A percentile compares a stretch with the other conserved stretches of the same genome.
Conservation (phyloP, 352 stramenopile genomes). For the Pythium brassicae region DNA sequence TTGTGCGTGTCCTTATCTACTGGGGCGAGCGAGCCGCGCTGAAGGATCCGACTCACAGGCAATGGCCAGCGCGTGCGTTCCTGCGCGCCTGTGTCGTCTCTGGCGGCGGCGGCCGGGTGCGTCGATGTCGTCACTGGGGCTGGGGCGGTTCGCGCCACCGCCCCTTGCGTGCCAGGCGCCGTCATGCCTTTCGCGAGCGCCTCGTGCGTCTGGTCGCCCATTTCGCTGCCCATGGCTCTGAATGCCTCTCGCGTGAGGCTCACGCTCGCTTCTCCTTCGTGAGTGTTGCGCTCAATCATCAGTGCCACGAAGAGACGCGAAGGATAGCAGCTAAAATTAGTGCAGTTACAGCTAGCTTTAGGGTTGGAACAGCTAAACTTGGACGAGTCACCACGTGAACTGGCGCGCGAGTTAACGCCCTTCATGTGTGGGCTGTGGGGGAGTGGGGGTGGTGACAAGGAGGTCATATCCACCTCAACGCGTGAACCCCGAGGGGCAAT, state of each 20-base stretch:
- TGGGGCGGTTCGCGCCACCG: background rate
- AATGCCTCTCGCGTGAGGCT: no score
- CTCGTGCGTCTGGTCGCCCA: conserved; percentile 26
- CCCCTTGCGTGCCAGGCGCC: background rate
- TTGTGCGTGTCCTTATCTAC: background rate
- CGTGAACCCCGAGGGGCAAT: no score
- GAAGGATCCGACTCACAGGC: conserved; percentile 6
- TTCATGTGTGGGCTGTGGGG: no score
- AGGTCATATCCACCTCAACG: no score
- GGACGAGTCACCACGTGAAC: no score
- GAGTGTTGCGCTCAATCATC: background rate
- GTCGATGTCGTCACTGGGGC: no score
- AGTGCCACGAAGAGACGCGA: background rate
- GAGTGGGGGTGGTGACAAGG: no score
- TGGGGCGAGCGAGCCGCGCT: conserved; percentile 9
- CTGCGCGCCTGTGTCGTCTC: conserved; percentile 3
- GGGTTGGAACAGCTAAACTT: background rate
- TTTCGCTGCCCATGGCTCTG: conserved; percentile 31
- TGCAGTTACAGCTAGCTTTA: no score
- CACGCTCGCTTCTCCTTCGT: no score
- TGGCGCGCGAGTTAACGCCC: no score
- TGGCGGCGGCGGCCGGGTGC: background rate
- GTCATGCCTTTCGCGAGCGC: conserved; percentile 37
- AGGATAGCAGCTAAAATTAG: background rate
- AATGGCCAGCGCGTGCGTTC: conserved; percentile 4